Percentiles rank a stretch among this genome's conserved stretches.
Evolutionary conservation across 164 flowering plant genomes (phyloP).

Genomic region (Liriodendron chinense): DNA sequence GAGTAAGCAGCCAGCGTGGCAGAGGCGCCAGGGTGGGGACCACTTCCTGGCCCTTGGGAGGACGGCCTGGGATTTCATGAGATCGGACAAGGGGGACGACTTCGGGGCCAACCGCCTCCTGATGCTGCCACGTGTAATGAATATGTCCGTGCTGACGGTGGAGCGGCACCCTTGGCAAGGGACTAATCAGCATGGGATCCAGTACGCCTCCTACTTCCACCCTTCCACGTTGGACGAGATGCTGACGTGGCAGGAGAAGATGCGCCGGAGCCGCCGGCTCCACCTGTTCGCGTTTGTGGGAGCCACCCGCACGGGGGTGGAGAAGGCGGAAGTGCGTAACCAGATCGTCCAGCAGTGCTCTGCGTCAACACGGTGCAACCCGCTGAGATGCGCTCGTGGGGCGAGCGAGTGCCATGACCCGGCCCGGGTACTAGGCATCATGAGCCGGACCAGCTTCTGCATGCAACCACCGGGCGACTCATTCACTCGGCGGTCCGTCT

Average conservation of each 20-base stretch:
- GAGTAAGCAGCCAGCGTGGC: constrained; percentile 34
- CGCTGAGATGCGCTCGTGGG: constrained; percentile 31
- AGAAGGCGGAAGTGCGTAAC: constrained; percentile 50
- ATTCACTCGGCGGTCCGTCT: constrained; percentile 61
- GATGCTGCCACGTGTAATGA: constrained; percentile 25
- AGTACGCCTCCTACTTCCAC: constrained; percentile 67
- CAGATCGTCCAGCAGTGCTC: constrained; percentile 45
- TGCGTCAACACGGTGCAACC: constrained; percentile 37
- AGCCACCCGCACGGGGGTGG: constrained; percentile 39
- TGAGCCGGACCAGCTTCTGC: constrained; percentile 46
- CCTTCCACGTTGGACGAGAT: constrained; percentile 36
- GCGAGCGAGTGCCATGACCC: constrained; percentile 43
- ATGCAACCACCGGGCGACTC: constrained; percentile 71
- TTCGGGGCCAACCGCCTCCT: constrained; percentile 50
- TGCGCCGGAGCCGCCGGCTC: constrained; percentile 26
- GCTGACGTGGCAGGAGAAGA: constrained; percentile 38
- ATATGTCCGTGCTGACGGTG: constrained; percentile 66
- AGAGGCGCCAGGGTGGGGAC: constrained; percentile 35
- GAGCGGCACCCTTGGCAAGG: constrained; percentile 64
- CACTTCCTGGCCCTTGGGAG: constrained; percentile 60
- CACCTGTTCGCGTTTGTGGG: constrained; percentile 55
- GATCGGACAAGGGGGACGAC: constrained; percentile 35
- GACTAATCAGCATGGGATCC: constrained; percentile 48
- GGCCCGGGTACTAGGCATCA: constrained; percentile 26
- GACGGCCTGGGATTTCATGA: constrained; percentile 59